phyloP scores from a whole-genome alignment of 495 filamentous ascomycete genomes.

The Chaetomium tenue region DNA sequence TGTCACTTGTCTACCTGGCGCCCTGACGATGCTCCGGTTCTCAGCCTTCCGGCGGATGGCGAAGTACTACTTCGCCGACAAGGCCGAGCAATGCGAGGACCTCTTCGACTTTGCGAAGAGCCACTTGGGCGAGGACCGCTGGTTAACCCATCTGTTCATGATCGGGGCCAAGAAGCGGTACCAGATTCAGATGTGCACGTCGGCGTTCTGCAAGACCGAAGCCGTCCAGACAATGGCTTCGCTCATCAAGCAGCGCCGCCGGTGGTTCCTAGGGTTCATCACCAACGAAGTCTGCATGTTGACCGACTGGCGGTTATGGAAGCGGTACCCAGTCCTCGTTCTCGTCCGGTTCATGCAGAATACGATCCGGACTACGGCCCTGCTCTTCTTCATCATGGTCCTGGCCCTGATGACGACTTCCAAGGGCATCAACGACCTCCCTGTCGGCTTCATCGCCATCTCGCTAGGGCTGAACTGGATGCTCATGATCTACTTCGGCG shows the following conservation, averaged over 20 bases:
- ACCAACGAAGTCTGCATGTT: slow-evolving; percentile 99
- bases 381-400: slow-evolving; percentile 95
- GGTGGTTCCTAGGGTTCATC: slow-evolving; percentile 98
- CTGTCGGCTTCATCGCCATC: slow-evolving; percentile 93
- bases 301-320: slow-evolving; percentile 90
- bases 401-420: slow-evolving; percentile 84
- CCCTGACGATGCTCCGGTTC: slow-evolving; percentile 91
- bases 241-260: slow-evolving; percentile 88
- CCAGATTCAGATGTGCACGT: slow-evolving; percentile 96
- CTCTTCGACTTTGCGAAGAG: slow-evolving; percentile 96
- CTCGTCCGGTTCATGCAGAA: slow-evolving; percentile 92
- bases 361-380: slow-evolving; percentile 90
- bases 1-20: slow-evolving; percentile 92
- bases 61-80: slow-evolving; percentile 98
- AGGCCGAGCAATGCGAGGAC: slow-evolving; percentile 93
- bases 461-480: slow-evolving; percentile 92
- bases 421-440: slow-evolving; percentile 71
- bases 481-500: slow-evolving; percentile 95
- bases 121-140: slow-evolving; percentile 93
- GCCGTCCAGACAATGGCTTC: slow-evolving; percentile 85
- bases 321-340: slow-evolving; percentile 84
- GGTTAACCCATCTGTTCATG: slow-evolving; percentile 99
- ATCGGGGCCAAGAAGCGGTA: slow-evolving; percentile 89
- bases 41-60: slow-evolving; percentile 97
- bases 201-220: slow-evolving; percentile 97